Evolutionary conservation across 495 filamentous ascomycete species (phyloP).

Genomic region (Penicillium roqueforti): DNA sequence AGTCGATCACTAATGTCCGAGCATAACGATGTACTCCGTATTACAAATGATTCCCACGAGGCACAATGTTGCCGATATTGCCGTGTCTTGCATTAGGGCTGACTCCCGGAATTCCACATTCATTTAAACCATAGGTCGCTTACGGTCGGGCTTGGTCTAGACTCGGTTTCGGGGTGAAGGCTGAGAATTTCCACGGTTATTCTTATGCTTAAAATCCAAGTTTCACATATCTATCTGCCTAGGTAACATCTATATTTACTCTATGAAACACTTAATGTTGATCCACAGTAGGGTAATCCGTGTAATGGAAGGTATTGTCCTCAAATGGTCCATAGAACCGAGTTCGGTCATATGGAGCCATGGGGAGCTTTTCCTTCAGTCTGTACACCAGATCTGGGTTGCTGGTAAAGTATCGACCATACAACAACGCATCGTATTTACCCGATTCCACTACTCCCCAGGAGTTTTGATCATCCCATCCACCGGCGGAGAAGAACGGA

Average conservation of each 20-base stretch:
- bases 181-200: neutral
- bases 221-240: neutral
- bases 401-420: conserved; percentile 60
- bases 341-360: conserved; percentile 52
- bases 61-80: too few relatives aligned
- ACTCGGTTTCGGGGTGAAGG: neutral
- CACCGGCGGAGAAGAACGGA: conserved; percentile 47
- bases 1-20: too few relatives aligned
- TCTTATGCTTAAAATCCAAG: neutral
- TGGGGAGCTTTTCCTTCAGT: conserved; percentile 48
- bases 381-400: conserved; percentile 65
- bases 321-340: conserved; percentile 56
- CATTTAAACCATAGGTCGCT: neutral
- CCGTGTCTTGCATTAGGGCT: too few relatives aligned
- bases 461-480: conserved; percentile 45
- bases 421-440: conserved; percentile 44
- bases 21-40: too few relatives aligned
- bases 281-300: conserved; percentile 26
- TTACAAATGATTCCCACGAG: too few relatives aligned
- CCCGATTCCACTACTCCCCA: conserved; percentile 43
- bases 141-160: neutral
- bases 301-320: conserved; percentile 32
- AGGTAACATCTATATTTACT: neutral
- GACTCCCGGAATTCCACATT: neutral
- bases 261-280: neutral